These are phyloP conservation scores for Cutaneotrichosporon mucoides DNA, from an alignment of 1,284 basidiomycete genomes.

Conservation along the genomic window DNA sequence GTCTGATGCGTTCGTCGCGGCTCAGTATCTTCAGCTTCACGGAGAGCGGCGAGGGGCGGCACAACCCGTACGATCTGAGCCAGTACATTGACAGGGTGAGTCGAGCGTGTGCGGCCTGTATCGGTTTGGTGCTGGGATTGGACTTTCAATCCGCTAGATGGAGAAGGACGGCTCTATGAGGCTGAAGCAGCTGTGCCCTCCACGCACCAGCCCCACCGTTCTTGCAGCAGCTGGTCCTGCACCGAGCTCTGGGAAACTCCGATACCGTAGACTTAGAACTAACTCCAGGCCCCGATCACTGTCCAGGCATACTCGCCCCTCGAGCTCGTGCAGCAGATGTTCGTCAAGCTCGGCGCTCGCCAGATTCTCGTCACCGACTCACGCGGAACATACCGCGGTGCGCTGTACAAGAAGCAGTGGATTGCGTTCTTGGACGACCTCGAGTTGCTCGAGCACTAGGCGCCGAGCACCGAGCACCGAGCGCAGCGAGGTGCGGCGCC, in stretches of 20 bases:
- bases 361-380: constrained; percentile 80
- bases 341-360: constrained; percentile 84
- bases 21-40: constrained; percentile 43
- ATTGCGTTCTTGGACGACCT: constrained; percentile 71
- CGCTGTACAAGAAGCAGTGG: constrained; percentile 92
- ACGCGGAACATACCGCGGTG: constrained; percentile 78
- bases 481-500: no score
- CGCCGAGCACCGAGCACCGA: no score
- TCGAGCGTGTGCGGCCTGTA: no score
- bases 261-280: background rate
- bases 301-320: constrained; percentile 76
- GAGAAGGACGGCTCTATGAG: no score
- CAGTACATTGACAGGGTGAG: constrained; percentile 81
- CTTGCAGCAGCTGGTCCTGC: no score
- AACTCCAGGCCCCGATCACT: constrained; percentile 70
- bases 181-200: no score
- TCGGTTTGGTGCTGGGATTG: no score
- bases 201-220: no score
- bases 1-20: constrained; percentile 13
- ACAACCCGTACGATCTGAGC: constrained; percentile 76
- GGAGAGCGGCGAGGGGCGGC: constrained; percentile 36
- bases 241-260: no score
- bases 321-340: constrained; percentile 85
- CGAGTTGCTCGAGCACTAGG: constrained; percentile 44
- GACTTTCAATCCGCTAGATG: no score